Base-by-base conservation (phyloP, 108 stramenopile species). In the Seminavis robusta region DNA sequence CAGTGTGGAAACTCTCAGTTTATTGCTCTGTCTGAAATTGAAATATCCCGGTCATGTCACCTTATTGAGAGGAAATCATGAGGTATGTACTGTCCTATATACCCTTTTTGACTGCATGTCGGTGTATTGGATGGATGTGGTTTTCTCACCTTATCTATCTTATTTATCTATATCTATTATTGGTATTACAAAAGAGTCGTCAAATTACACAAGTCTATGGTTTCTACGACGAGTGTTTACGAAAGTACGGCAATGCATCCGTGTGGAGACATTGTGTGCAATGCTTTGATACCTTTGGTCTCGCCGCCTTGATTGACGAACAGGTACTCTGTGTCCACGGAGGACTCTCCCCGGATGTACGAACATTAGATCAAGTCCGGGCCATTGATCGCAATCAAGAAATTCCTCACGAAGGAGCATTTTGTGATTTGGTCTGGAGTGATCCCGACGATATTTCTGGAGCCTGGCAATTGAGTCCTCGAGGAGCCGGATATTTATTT, bases 361-460 rank as follows among this genome's bases (percentile, higher is more conserved):
- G 96, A 37, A 89, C 90, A 6, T 63, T 99, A 63, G 96, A 99
- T 80, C 84, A 97, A 52, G 93, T 97, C 21, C 80, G 91, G 23
- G 83, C 84, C 45, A 76, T 97, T 59, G 94, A 97, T 65, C 83
- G 97, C 43, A 85, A 90, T 29, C 96, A 99, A 67, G 98, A 99
- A 78, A 96, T 99, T 11, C 98, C 98, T 10, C 98, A 99, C 61
- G 98, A 99, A 57, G 98, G 98, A 16, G 94, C 97, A 40, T 97
- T 99, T 90, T 98, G 97, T 64, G 98, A 99, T 81, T 77, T 99
- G 47, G 88, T 99, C 5, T 99, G 98, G 98, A 63, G 86, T 41
- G 98, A 99, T 67, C 98, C 98, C 2, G 98, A 99, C 65, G 98
- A 99, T 52, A 80, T 97, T 52, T 77, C 49, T 47, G 76, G 59